Percentiles rank a stretch among this genome's conserved stretches.
Evolutionary conservation across 2,329 filamentous ascomycete genomes (phyloP).

Genomic region (Diaporthe sp.): DNA sequence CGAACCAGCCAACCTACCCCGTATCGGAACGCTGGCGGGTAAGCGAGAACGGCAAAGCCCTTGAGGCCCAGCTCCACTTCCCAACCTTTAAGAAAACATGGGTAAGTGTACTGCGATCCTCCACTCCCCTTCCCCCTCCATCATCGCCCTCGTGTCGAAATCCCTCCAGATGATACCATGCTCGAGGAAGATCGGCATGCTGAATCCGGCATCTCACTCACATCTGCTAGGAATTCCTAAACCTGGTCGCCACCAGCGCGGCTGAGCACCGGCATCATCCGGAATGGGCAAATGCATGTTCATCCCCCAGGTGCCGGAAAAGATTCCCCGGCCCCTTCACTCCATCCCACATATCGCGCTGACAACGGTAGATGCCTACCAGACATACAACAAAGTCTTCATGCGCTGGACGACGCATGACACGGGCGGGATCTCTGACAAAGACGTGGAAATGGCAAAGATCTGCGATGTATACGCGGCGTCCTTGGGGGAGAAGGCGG

Average conservation of each 20-base stretch:
- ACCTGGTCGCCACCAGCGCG: neutral
- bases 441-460: neutral
- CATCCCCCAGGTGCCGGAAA: neutral
- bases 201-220: neutral
- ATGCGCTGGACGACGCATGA: neutral
- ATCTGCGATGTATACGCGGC: neutral
- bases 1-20: neutral
- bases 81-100: neutral
- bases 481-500: neutral
- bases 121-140: too few species aligned
- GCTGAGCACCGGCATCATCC: neutral
- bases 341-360: neutral
- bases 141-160: neutral
- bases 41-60: neutral
- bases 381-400: neutral
- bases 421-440: neutral
- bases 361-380: neutral
- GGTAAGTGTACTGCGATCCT: neutral
- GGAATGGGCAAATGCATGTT: neutral
- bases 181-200: neutral
- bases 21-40: neutral
- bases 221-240: neutral
- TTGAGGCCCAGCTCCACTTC: neutral
- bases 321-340: neutral
- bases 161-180: neutral